Percentiles rank a stretch among this genome's conserved stretches.
These are phyloP conservation scores for Pythium sp. DNA, from an alignment of 352 stramenopile genomes.

Conservation along the genomic window DNA sequence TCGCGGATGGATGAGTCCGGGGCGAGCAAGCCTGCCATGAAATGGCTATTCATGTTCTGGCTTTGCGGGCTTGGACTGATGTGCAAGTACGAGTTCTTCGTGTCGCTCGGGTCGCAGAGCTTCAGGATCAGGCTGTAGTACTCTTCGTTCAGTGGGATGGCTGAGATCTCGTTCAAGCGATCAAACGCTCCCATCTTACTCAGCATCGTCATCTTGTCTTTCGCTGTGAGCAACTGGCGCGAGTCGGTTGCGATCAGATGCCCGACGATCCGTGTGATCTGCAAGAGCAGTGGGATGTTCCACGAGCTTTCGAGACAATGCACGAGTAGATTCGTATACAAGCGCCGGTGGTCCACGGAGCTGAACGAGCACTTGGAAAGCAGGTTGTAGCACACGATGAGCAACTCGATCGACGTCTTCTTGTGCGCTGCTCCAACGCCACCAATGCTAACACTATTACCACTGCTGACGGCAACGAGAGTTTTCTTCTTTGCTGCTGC, in stretches of 20 bases:
- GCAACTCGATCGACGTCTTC: slow-evolving; percentile 75
- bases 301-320: slow-evolving; percentile 84
- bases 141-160: slow-evolving; percentile 73
- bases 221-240: slow-evolving; percentile 72
- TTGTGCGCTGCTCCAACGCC: slow-evolving; percentile 21
- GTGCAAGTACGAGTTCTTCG: slow-evolving; percentile 72
- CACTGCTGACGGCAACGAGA: neutral
- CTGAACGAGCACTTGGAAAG: slow-evolving; percentile 81
- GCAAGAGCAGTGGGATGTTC: slow-evolving; percentile 79
- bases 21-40: slow-evolving; percentile 77
- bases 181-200: slow-evolving; percentile 87
- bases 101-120: slow-evolving; percentile 64
- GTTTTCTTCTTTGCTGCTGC: slow-evolving; percentile 42
- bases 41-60: slow-evolving; percentile 71
- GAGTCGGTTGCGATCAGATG: slow-evolving; percentile 54
- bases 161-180: slow-evolving; percentile 81
- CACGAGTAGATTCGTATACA: slow-evolving; percentile 83
- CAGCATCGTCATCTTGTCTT: slow-evolving; percentile 87
- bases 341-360: slow-evolving; percentile 59
- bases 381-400: slow-evolving; percentile 77
- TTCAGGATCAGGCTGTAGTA: slow-evolving; percentile 80
- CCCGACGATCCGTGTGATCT: slow-evolving; percentile 79
- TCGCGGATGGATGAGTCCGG: slow-evolving; percentile 57
- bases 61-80: slow-evolving; percentile 57
- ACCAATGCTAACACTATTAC: neutral